Conservation (phyloP, 2,329 filamentous ascomycete species). For the Pezicula radicicola region DNA sequence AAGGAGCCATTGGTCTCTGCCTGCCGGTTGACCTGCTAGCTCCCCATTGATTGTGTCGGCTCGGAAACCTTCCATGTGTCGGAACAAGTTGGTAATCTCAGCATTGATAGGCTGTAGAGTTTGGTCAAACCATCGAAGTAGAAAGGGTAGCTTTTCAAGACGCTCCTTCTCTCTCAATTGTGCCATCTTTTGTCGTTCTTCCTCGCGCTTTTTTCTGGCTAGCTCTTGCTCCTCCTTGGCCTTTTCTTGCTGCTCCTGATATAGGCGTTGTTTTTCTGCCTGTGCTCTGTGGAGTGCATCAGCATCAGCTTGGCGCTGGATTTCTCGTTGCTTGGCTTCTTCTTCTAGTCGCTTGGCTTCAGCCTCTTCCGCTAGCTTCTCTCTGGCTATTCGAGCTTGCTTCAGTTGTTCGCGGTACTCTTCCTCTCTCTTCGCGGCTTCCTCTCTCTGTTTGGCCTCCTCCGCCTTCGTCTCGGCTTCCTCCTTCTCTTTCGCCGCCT, state of each 20-base stretch:
- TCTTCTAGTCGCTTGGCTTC: conserved; percentile 28
- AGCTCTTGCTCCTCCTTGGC: conserved; percentile 35
- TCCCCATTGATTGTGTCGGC: conserved; percentile 60
- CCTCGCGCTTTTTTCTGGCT: conserved; percentile 26
- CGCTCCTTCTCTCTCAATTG: no score
- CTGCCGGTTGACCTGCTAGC: conserved; percentile 48
- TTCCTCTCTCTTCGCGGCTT: conserved; percentile 14
- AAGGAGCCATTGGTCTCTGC: conserved; percentile 64
- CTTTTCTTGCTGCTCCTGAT: conserved; percentile 28
- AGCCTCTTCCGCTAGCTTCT: conserved; percentile 28
- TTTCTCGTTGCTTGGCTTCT: conserved; percentile 23
- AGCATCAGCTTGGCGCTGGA: conserved; percentile 21
- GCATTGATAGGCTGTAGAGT: conserved; percentile 48
- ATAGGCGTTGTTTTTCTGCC: conserved; percentile 32
- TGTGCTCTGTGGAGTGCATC: conserved; percentile 20
- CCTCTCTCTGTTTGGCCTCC: conserved; percentile 10
- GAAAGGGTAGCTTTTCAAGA: conserved; percentile 50
- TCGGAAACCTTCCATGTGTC: conserved; percentile 55
- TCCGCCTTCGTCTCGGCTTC: conserved; percentile 2
- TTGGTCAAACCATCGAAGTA: conserved; percentile 58
- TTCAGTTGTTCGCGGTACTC: conserved; percentile 16
- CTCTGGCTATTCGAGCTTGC: conserved; percentile 20
- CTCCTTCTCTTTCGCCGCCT: conserved; percentile 1
- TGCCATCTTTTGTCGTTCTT: conserved; percentile 47
- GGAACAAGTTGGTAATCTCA: conserved; percentile 51